Evolutionary conservation across 768 basidiomycete genomes (phyloP), one percentile per base, ranked within the genome.

Genomic region (Lyophyllum atratum): DNA sequence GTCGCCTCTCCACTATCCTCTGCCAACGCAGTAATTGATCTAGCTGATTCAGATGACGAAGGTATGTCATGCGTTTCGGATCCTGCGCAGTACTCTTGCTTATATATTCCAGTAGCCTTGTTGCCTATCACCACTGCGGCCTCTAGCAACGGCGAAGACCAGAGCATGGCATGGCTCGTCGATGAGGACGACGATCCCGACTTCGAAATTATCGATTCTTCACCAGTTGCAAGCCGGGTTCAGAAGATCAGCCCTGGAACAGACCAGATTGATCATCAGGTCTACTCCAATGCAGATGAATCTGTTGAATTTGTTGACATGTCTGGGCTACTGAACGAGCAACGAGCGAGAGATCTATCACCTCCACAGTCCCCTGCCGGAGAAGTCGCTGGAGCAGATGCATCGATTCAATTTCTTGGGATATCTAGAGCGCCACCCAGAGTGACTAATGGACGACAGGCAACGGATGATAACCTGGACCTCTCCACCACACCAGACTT

Each of bases 81-180:
- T n/a, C 55, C 28, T 50, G 15, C 39, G 6, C 3, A 1, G 14
- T 26, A 19, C 25, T 15, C 43, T 50, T 19, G 22, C 42, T 34
- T 17, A 40, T 17, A 10, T 21, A 12, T 52, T 29, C 25, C n/a
- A 39, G 5, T 37, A 59, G 53, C 24, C 26, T 34, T 24, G 4
- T 19, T 50, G 22, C 31, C 25, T 25, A 37, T 19, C 28, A 21
- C 21, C 19, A 22, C 52, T 29, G 42, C 33, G 17, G 14, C 28
- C 31, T 26, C 21, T 22, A 56, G 51, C 39, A 53, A 63, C 29
- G 57, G 64, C 14, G 58, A 52, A 17, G 67, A 74, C 34, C 68
- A 77, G 47, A 77, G 77, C 62, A 85, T 89, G 72, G 79, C 82
- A 2, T 89, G 87, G 87, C 72, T 90, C 21, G 68, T 89, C 10